Percentiles rank a stretch among this genome's conserved stretches.
Conservation (phyloP, 73 alveolate genomes). For the Halteria grandinella region DNA sequence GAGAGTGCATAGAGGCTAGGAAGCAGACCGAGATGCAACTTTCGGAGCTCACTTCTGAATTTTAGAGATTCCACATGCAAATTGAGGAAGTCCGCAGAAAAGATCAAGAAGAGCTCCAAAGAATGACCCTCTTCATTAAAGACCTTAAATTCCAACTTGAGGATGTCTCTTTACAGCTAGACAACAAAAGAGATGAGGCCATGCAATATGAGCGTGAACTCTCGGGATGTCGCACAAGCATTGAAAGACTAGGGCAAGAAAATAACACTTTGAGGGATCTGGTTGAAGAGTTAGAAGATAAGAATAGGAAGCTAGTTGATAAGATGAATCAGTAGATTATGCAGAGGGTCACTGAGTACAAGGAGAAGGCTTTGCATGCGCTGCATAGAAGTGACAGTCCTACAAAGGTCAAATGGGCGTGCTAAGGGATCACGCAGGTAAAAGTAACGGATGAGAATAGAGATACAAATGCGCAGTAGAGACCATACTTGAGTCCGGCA, state of each 20-base stretch:
- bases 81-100: background rate
- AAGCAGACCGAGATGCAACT: background rate
- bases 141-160: background rate
- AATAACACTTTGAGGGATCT: conserved; percentile 20
- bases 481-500: conserved; percentile 19
- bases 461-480: background rate
- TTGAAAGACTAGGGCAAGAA: conserved; percentile 18
- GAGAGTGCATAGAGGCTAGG: background rate
- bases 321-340: conserved; percentile 53
- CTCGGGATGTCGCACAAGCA: conserved; percentile 1
- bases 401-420: conserved; percentile 27
- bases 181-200: background rate
- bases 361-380: conserved; percentile 52
- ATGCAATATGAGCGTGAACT: conserved; percentile 15
- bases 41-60: background rate
- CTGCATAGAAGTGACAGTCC: conserved; percentile 35
- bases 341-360: conserved; percentile 60
- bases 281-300: conserved; percentile 54
- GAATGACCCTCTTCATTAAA: too few relatives aligned
- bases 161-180: background rate
- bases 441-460: conserved; percentile 8
- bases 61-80: background rate
- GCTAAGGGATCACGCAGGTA: too few relatives aligned
- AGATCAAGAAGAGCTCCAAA: too few relatives aligned
- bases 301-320: conserved; percentile 56